Conservation (phyloP, 805 yeast genomes). For the Cephaloascus fragrans region DNA sequence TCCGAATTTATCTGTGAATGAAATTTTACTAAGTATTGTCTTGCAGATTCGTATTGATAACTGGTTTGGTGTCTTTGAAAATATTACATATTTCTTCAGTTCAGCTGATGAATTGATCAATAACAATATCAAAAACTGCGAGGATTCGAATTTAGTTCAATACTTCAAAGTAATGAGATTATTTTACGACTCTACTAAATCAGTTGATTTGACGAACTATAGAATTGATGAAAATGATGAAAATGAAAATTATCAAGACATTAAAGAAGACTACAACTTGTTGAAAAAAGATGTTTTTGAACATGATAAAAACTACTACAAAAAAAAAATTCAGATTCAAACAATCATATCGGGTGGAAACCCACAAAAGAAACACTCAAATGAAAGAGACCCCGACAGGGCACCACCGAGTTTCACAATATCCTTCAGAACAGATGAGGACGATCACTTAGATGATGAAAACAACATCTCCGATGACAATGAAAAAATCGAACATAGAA, state of each 20-base stretch:
- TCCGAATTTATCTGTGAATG: conserved; percentile 18
- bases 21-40: conserved; percentile 22
- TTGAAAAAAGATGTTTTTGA: conserved; percentile 6
- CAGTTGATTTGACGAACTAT: conserved; percentile 37
- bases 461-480: conserved; percentile 6
- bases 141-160: conserved; percentile 9
- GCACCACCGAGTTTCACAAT: conserved; percentile 1
- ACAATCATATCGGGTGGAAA: not conserved
- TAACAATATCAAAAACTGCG: conserved; percentile 12
- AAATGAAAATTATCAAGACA: conserved; percentile 34
- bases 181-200: conserved; percentile 37
- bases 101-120: conserved; percentile 25
- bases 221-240: conserved; percentile 22
- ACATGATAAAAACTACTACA: conserved; percentile 3
- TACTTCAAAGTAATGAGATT: conserved; percentile 21
- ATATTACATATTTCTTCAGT: conserved; percentile 27
- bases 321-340: not conserved
- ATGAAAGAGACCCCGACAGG: not conserved
- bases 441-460: not conserved
- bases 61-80: conserved; percentile 28
- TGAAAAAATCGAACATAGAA: conserved; percentile 7
- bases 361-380: not conserved
- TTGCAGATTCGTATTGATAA: conserved; percentile 28
- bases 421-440: not conserved
- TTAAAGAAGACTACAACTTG: conserved; percentile 25